Evolutionary conservation across 805 yeast genomes (phyloP).

Genomic region (Saturnispora gosingensis): DNA sequence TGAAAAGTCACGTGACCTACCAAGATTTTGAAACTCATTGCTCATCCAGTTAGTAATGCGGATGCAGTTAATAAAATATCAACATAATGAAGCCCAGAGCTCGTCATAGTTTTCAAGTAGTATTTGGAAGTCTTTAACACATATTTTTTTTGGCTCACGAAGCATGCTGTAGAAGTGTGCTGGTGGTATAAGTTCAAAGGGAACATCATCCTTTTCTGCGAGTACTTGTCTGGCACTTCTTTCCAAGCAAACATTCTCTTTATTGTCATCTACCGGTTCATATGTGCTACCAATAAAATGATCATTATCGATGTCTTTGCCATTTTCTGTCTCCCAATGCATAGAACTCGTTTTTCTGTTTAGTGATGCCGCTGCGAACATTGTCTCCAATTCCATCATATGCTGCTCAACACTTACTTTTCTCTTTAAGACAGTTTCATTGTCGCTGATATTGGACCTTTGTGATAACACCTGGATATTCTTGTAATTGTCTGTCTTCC

Average conservation of each 20-base stretch:
- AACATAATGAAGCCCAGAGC: slow-evolving; percentile 3
- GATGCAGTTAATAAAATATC: not conserved
- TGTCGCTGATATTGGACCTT: not conserved
- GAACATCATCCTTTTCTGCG: not conserved
- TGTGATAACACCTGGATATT: not conserved
- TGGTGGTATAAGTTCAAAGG: not conserved
- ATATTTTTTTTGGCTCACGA: not conserved
- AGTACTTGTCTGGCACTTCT: not conserved
- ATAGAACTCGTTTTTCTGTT: not conserved
- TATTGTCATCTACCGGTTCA: not conserved
- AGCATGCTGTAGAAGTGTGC: not conserved
- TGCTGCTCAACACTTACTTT: not conserved
- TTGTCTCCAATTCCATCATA: not conserved
- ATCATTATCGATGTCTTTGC: not conserved
- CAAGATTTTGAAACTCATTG: not conserved
- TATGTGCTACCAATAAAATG: not conserved
- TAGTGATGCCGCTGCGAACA: not conserved
- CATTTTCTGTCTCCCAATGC: not conserved
- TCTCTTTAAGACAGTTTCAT: not conserved
- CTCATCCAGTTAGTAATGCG: not conserved
- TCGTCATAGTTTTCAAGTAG: slow-evolving; percentile 9
- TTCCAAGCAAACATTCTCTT: not conserved
- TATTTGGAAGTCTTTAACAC: slow-evolving; percentile 2
- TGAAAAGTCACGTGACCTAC: slow-evolving; percentile 21
- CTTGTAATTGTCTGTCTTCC: not conserved